Conservation (phyloP, 345 rosid genomes). For the Salix koriyanagi region DNA sequence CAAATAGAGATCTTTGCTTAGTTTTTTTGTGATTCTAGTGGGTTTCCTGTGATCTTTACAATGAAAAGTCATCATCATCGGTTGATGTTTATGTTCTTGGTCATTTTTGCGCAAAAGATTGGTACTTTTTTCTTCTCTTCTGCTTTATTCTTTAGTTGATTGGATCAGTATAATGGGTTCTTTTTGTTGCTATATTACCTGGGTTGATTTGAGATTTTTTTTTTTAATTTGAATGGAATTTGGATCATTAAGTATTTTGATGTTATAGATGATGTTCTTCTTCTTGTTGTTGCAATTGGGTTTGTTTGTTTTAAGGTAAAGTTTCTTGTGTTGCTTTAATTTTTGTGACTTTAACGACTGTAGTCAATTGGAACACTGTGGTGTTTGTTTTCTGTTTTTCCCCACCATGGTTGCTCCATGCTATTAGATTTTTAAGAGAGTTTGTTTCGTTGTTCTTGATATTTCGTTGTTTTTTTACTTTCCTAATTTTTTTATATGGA, state of each 20-base stretch:
- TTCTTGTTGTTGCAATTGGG: constrained; percentile 11
- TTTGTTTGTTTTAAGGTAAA: background rate
- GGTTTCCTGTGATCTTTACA: constrained; percentile 7
- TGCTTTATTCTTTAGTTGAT: background rate
- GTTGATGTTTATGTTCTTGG: constrained; percentile 30
- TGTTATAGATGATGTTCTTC: background rate
- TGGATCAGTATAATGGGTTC: background rate
- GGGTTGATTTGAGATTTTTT: constrained; percentile 16
- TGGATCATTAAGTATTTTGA: constrained; percentile 7
- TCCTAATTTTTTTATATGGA: background rate
- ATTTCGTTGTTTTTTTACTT: background rate
- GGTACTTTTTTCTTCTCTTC: constrained; percentile 43
- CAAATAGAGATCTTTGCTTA: constrained; percentile 12
- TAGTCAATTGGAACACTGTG: constrained; percentile 6
- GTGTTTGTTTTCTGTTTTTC: background rate
- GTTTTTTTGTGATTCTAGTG: constrained; percentile 10
- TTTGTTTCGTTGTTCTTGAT: background rate
- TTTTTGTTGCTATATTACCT: constrained; percentile 2
- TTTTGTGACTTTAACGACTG: constrained; percentile 12
- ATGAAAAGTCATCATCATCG: constrained; percentile 37
- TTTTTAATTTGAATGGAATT: background rate
- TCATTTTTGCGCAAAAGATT: constrained; percentile 35
- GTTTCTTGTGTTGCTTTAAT: background rate
- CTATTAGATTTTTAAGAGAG: background rate
- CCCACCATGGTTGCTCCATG: background rate